phyloP scores from a whole-genome alignment of 2,329 filamentous ascomycete genomes.

The Aspergillus jensenii region DNA sequence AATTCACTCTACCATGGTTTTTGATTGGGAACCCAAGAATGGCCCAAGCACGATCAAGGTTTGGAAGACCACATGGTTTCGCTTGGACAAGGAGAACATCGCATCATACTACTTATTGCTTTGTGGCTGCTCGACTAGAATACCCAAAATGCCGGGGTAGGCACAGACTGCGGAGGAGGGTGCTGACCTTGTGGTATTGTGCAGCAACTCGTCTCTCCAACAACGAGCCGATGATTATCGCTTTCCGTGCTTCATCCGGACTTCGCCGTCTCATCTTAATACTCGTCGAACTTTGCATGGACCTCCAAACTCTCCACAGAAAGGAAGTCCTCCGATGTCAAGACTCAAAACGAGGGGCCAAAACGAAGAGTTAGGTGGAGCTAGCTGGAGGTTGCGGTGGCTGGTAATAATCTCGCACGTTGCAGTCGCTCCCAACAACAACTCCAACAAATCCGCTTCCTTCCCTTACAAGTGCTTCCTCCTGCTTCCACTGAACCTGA shows the following conservation, averaged over 20 bases:
- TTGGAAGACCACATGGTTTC: conserved; percentile 17
- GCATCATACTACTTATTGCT: background rate
- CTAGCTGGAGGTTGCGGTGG: conserved; percentile 11
- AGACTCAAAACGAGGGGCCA: background rate
- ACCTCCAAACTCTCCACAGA: background rate
- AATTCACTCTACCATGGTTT: background rate
- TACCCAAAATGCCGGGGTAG: background rate
- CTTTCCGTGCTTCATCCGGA: background rate
- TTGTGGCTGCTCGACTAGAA: too few relatives aligned
- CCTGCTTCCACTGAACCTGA: too few relatives aligned
- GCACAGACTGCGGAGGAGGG: background rate
- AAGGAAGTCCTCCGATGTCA: background rate
- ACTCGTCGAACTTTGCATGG: background rate
- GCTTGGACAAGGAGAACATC: background rate
- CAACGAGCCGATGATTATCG: background rate
- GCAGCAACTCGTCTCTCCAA: background rate
- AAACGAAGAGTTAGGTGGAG: conserved; percentile 7
- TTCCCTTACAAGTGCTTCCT: background rate
- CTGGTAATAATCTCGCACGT: conserved; percentile 16
- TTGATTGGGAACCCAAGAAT: background rate
- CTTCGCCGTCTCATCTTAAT: conserved; percentile 1
- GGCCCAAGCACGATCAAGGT: background rate
- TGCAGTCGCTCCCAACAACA: conserved; percentile 5
- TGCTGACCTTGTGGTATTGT: background rate
- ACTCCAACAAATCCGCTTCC: conserved; percentile 6